These are phyloP conservation scores for Cryptococcus sp. DNA, from an alignment of 1,284 basidiomycete genomes.

Conservation along the genomic window DNA sequence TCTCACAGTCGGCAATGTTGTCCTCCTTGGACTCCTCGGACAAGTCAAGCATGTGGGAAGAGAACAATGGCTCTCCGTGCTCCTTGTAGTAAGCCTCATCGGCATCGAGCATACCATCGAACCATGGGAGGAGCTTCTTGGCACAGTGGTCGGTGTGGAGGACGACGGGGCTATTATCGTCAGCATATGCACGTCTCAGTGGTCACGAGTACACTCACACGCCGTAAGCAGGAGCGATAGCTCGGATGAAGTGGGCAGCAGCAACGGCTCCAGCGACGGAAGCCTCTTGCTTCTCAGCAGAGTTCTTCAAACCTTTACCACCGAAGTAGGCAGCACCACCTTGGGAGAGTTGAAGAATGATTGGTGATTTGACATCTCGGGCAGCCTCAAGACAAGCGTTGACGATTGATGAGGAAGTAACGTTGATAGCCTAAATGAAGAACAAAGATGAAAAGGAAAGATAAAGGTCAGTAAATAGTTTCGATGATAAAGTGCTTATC, in stretches of 20 bases:
- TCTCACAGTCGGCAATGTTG: conserved; percentile 89
- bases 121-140: conserved; percentile 97
- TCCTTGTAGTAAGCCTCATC: conserved; percentile 90
- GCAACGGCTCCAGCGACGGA: conserved; percentile 88
- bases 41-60: conserved; percentile 99
- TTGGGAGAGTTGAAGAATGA: conserved; percentile 97
- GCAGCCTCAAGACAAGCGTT: conserved; percentile 86
- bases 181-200: background rate
- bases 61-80: conserved; percentile 89
- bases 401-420: conserved; percentile 79
- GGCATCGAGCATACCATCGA: conserved; percentile 96
- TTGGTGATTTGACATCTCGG: conserved; percentile 89
- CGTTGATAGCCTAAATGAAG: conserved; percentile 50
- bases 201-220: conserved; percentile 58
- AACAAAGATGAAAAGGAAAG: background rate
- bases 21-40: conserved; percentile 97
- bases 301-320: conserved; percentile 90
- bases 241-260: conserved; percentile 87
- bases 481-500: background rate
- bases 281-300: conserved; percentile 73
- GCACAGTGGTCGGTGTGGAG: conserved; percentile 99
- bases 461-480: conserved; percentile 4
- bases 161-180: conserved; percentile 71
- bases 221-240: conserved; percentile 82
- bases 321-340: conserved; percentile 96